phyloP scores from a whole-genome alignment of 768 basidiomycete species.

The Pleurotus citrinopileatus region DNA sequence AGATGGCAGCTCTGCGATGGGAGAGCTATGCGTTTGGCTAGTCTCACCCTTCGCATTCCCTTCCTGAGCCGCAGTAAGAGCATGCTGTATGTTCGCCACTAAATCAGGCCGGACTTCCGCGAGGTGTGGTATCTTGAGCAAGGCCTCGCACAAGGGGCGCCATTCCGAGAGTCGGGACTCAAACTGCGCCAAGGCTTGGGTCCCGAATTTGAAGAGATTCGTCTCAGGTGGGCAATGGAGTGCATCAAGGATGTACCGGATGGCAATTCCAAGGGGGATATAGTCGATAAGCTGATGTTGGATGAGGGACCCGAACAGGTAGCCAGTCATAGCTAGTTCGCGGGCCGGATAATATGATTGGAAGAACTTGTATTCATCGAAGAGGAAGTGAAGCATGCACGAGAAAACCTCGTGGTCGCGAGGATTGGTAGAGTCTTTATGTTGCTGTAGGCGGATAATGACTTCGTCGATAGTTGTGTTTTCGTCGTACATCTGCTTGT shows the following conservation, averaged over 20 bases:
- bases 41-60: conserved; percentile 34
- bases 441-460: conserved; percentile 79
- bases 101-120: conserved; percentile 85
- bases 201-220: conserved; percentile 93
- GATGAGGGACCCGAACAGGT: conserved; percentile 94
- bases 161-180: conserved; percentile 87
- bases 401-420: conserved; percentile 96
- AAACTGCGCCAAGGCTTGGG: conserved; percentile 86
- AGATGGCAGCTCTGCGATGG: conserved; percentile 40
- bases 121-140: conserved; percentile 85
- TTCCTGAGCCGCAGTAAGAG: conserved; percentile 54
- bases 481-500: conserved; percentile 98
- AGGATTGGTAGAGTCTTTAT: conserved; percentile 77
- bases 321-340: conserved; percentile 93
- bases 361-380: conserved; percentile 99
- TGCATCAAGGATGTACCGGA: conserved; percentile 95
- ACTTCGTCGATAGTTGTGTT: conserved; percentile 94
- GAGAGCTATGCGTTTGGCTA: conserved; percentile 27
- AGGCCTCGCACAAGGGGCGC: conserved; percentile 87
- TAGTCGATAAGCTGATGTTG: conserved; percentile 91
- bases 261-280: conserved; percentile 92
- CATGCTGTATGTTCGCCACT: conserved; percentile 64
- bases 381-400: conserved; percentile 99
- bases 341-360: conserved; percentile 92
- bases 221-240: conserved; percentile 87